phyloP scores from a whole-genome alignment of 352 stramenopile species.

The Globisporangium apiculatum region DNA sequence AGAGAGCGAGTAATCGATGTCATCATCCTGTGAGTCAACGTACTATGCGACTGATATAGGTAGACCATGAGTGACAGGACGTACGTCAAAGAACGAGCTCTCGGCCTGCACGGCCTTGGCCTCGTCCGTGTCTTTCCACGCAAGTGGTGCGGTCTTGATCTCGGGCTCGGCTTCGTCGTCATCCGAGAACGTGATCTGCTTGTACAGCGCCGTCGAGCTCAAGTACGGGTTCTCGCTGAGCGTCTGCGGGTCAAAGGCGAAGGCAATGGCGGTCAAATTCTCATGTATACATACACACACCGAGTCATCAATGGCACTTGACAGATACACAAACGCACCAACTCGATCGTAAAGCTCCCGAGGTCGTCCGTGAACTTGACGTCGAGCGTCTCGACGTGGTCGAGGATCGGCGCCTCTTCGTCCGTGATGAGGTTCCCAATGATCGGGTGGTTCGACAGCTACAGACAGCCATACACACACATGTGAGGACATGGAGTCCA shows the following conservation, averaged over 20 bases:
- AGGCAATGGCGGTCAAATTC: no score
- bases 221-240: conserved; percentile 72
- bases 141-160: conserved; percentile 42
- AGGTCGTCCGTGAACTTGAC: conserved; percentile 56
- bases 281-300: neutral
- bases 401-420: conserved; percentile 45
- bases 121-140: conserved; percentile 54
- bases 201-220: conserved; percentile 43
- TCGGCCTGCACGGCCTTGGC: conserved; percentile 41
- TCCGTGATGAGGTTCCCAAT: conserved; percentile 37
- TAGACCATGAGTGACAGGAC: neutral
- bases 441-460: conserved; percentile 71
- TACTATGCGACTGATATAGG: neutral
- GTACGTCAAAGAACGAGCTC: conserved; percentile 50
- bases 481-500: neutral
- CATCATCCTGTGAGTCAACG: neutral
- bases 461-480: conserved; percentile 5
- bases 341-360: conserved; percentile 67
- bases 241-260: conserved; percentile 18
- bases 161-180: conserved; percentile 39
- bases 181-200: conserved; percentile 65
- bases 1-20: neutral
- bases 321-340: conserved; percentile 22
- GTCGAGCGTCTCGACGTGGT: conserved; percentile 46
- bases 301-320: neutral